Evolutionary conservation across 306 rosid genomes (phyloP).

Genomic region (Vicia villosa): DNA sequence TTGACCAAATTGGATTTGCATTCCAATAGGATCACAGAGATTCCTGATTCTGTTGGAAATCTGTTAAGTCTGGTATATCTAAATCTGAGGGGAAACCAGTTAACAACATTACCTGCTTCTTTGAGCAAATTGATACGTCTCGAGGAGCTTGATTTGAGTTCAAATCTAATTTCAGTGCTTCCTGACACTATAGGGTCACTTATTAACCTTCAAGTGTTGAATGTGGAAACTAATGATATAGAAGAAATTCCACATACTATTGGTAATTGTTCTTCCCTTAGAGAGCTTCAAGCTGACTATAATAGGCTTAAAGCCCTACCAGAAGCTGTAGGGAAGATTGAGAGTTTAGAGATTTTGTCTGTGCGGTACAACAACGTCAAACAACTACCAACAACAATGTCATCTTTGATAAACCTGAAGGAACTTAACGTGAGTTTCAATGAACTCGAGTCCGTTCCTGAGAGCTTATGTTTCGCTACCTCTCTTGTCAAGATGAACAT

Average conservation of each 20-base stretch:
- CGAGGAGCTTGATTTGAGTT: constrained; percentile 82
- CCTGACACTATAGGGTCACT: constrained; percentile 75
- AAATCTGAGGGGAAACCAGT: constrained; percentile 69
- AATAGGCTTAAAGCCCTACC: constrained; percentile 85
- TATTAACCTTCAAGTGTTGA: constrained; percentile 60
- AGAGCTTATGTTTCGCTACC: constrained; percentile 85
- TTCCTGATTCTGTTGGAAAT: constrained; percentile 70
- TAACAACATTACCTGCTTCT: constrained; percentile 63
- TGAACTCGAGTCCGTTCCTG: constrained; percentile 86
- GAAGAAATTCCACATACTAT: constrained; percentile 82
- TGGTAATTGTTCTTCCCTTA: constrained; percentile 71
- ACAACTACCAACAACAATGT: constrained; percentile 85
- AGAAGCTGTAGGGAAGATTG: constrained; percentile 86
- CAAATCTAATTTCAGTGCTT: constrained; percentile 64
- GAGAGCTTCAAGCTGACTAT: constrained; percentile 74
- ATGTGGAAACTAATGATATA: constrained; percentile 78
- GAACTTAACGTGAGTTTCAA: constrained; percentile 86
- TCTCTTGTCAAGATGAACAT: constrained; percentile 78
- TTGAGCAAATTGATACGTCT: constrained; percentile 67
- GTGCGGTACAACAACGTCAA: constrained; percentile 78
- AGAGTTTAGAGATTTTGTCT: constrained; percentile 70
- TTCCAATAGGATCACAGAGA: constrained; percentile 62
- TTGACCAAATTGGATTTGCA: constrained; percentile 75
- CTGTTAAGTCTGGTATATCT: constrained; percentile 62
- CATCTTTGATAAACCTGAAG: constrained; percentile 68